Conservation (phyloP, 306 rosid species). For the Senna siamea region DNA sequence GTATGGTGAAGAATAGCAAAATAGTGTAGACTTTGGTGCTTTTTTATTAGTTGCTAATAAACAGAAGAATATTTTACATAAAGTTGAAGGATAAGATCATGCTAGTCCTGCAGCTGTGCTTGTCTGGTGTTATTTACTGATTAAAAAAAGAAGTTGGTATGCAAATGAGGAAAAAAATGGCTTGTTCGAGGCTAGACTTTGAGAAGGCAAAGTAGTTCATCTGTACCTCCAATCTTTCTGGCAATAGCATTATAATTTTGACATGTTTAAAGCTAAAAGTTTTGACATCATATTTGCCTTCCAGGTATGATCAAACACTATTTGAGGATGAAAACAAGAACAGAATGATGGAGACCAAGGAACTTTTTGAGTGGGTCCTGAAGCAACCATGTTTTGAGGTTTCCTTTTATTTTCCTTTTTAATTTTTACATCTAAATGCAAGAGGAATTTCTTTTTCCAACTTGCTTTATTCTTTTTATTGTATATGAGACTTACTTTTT, state of each 20-base stretch:
- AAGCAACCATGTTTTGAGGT: slow-evolving; percentile 97
- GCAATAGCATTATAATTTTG: slow-evolving; percentile 22
- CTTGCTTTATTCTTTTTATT: slow-evolving; percentile 2
- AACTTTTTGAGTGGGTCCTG: slow-evolving; percentile 92
- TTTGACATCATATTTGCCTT: slow-evolving; percentile 39
- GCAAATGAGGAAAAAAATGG: neutral
- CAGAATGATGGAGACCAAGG: slow-evolving; percentile 94
- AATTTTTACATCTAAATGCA: slow-evolving; percentile 11
- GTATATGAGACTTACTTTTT: slow-evolving; percentile 12
- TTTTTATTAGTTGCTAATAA: neutral
- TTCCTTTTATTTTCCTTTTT: slow-evolving; percentile 35
- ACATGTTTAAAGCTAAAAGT: slow-evolving; percentile 29
- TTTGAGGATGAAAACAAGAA: slow-evolving; percentile 93
- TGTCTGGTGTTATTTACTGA: slow-evolving; percentile 11
- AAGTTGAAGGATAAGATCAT: neutral
- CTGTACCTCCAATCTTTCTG: slow-evolving; percentile 21
- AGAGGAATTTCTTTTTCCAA: neutral
- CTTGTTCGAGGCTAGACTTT: slow-evolving; percentile 7
- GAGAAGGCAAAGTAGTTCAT: slow-evolving; percentile 5
- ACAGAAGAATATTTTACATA: neutral
- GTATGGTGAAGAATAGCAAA: too few species aligned
- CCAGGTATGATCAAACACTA: slow-evolving; percentile 94
- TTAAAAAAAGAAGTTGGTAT: neutral
- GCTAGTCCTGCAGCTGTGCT: neutral
- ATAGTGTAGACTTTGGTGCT: neutral